A percentile compares a stretch with the other conserved stretches of the same genome.
phyloP scores from a whole-genome alignment of 768 basidiomycete genomes.

The Coprinopsis marcescibilis region DNA sequence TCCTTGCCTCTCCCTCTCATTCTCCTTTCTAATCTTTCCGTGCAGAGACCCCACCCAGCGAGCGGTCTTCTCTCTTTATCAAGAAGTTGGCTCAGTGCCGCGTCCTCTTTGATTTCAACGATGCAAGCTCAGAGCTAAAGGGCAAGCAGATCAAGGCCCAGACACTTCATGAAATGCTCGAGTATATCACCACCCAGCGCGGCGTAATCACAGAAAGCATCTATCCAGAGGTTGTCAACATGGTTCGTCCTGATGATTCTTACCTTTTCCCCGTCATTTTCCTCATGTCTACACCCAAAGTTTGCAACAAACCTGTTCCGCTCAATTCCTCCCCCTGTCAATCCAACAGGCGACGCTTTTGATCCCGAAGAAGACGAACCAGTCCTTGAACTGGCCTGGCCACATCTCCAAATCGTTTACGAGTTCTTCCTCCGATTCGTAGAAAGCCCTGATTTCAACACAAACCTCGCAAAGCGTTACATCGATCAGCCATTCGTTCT shows the following conservation, averaged over 20 bases:
- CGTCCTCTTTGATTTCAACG: slow-evolving; percentile 98
- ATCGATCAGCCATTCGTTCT: slow-evolving; percentile 96
- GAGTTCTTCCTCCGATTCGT: slow-evolving; percentile 99
- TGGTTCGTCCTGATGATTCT: slow-evolving; percentile 53
- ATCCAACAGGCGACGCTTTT: slow-evolving; percentile 96
- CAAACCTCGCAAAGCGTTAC: slow-evolving; percentile 94
- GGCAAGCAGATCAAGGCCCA: slow-evolving; percentile 99
- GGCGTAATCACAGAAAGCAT: slow-evolving; percentile 93
- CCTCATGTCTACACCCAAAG: slow-evolving; percentile 36
- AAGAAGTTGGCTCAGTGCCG: slow-evolving; percentile 95
- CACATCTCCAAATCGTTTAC: slow-evolving; percentile 98
- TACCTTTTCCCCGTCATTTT: not conserved
- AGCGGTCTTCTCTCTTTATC: slow-evolving; percentile 87
- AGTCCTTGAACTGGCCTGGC: slow-evolving; percentile 98
- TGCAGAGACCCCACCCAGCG: slow-evolving; percentile 81
- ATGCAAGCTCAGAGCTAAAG: slow-evolving; percentile 90
- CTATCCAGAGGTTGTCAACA: slow-evolving; percentile 98
- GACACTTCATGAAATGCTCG: slow-evolving; percentile 96
- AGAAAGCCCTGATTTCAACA: slow-evolving; percentile 97
- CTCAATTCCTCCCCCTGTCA: slow-evolving; percentile 98
- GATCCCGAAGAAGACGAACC: slow-evolving; percentile 99
- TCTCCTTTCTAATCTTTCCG: slow-evolving; percentile 9
- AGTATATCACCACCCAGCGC: slow-evolving; percentile 95
- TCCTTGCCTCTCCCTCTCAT: slow-evolving; percentile 2
- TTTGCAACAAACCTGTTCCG: slow-evolving; percentile 98